Conservation (phyloP, 2,329 filamentous ascomycete genomes). For the Beauveria sp. region DNA sequence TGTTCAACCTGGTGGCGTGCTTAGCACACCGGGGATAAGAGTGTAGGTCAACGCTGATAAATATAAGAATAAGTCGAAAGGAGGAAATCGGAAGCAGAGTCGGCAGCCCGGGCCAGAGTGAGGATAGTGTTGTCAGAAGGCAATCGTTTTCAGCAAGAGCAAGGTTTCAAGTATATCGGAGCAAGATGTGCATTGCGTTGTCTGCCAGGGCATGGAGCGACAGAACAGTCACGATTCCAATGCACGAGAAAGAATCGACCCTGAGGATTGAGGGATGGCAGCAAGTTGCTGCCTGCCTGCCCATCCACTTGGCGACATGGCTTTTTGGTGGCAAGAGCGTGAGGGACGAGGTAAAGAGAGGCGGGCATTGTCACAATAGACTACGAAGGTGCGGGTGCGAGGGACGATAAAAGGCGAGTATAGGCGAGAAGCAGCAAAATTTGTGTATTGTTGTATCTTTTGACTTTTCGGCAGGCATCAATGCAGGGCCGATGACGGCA, state of each 20-base stretch:
- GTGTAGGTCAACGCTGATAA: neutral
- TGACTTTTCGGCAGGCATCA: neutral
- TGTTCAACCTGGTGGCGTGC: neutral
- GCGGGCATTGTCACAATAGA: neutral
- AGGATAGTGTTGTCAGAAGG: neutral
- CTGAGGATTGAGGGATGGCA: neutral
- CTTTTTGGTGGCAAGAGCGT: conserved; percentile 3
- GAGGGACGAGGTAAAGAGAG: neutral
- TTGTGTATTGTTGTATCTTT: neutral
- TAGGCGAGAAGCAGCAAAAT: neutral
- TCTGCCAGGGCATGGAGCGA: neutral
- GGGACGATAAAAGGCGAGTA: neutral
- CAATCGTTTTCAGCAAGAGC: conserved; percentile 4
- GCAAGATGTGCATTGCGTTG: conserved; percentile 7
- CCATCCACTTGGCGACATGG: neutral
- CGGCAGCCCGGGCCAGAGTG: neutral
- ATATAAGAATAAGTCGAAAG: conserved; percentile 2
- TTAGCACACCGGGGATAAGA: neutral
- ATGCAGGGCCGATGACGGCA: neutral
- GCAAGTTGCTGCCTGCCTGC: neutral
- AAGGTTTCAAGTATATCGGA: conserved; percentile 9
- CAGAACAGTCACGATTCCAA: neutral
- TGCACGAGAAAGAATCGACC: neutral
- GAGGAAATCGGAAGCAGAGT: neutral
- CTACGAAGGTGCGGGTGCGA: conserved; percentile 3